Evolutionary conservation across 768 basidiomycete species (phyloP), one percentile per base, ranked within the genome.

Genomic region (Brasilioporus rufonigricans): DNA sequence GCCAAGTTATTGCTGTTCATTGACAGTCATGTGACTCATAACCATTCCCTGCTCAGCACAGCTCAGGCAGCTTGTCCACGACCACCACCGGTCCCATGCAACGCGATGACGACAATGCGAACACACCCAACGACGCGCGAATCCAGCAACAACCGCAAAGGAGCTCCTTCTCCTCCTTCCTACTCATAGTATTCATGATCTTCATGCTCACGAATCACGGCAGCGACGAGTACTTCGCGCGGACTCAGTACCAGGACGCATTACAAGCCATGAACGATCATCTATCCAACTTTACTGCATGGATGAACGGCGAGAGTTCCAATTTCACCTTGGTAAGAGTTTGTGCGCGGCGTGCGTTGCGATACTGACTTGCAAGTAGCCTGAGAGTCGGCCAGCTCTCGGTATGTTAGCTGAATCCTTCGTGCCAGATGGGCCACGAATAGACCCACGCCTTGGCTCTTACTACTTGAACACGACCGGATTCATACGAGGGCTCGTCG

Each of bases 381-480:
- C 81, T 27, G 69, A 73, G 43, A 74, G 69, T 44, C 77, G 80
- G 59, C 58, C 71, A 1, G 65, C 75, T 5, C 61, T 85, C 18
- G 56, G 70, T 32, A 73, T 80, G 24, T 66, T 90, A 33, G 69
- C 86, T 27, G 72, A 79, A 21, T 67, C 71, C 24, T 77, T 88
- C 55, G 61, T 81, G 36, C 69, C 81, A 2, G 66, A 73, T 46
- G 79, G 79, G 6, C 69, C 66, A 5, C 62, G 64, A 35, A 67
- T 86, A 5, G 77, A 83, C 57, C 76, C 80, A 5, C 56, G 61
- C 19, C 52, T 61, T 33, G 74, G 73, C 21, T 86, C 89, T 1
- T 92, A 90, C 65, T 89, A 85, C 60, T 68, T 75, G 5, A 93
- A 93, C 65, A 77, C 88, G 41, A 91, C 91, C 16, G 91, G 91